Evolutionary conservation across 306 rosid species (phyloP), one percentile per base, ranked within the genome.

Genomic region (Luffa acutangula): DNA sequence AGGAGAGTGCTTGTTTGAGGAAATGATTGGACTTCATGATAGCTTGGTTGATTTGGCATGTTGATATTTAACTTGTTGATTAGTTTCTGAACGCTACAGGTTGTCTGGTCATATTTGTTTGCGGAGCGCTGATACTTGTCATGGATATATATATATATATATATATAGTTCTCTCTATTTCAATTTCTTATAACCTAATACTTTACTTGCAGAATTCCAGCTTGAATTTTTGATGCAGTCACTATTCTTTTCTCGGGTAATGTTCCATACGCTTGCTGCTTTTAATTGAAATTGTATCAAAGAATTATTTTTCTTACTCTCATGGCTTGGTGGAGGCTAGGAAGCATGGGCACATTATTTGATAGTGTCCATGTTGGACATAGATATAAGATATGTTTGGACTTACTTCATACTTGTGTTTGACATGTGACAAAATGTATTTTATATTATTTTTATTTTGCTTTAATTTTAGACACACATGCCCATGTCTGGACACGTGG

Each of bases 161-260:
- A 25, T 25, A 25, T 25, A 25, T 25, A 25, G 31, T 25, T 25
- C 31, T 25, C 31, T 25, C 31, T 25, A 25, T 84, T 66, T 79
- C 42, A 37, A 36, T 49, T 78, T 69, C 84, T 83, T 78, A 79
- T 77, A 79, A 83, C 82, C 13, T 64, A 71, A 78, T 77, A 72
- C 82, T 78, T 3, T 62, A 78, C 86, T 81, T 90, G 92, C 97
- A 93, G 98, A 91, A 43, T 93, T 91, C 87, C 93, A 86, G 90
- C 98, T 93, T 39, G 98, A 93, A 78, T 91, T 93, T 88, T 84
- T 90, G 85, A 89, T 93, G 95, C 98, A 93, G 88, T 91, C 98
- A 58, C 93, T 93, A 83, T 80, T 84, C 83, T 93, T 93, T 89
- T 91, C 95, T 78, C 90, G 98, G 97, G 98, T 93, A 93, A 63